These are phyloP conservation scores for Sporothrix inflata DNA, from an alignment of 2,329 filamentous ascomycete species.

Conservation along the genomic window DNA sequence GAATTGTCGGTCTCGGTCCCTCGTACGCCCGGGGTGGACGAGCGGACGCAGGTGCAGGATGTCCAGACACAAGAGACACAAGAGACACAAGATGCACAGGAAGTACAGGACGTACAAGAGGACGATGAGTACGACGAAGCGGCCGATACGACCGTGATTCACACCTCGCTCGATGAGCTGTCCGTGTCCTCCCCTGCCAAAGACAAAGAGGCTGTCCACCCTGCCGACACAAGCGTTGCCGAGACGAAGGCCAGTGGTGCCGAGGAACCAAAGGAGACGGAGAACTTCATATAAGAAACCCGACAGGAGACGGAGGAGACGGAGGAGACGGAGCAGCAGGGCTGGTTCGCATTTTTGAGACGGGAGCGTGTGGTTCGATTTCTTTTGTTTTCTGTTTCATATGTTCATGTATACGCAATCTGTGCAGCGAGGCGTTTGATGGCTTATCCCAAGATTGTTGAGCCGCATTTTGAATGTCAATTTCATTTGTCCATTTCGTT, in stretches of 20 bases:
- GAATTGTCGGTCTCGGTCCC: neutral
- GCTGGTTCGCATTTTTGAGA: neutral
- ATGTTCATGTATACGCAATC: neutral
- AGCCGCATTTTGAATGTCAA: conserved; percentile 1
- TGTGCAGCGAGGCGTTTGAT: conserved; percentile 21
- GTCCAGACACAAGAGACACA: no score
- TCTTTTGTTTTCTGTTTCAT: neutral
- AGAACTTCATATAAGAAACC: conserved; percentile 1
- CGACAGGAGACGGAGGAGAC: neutral
- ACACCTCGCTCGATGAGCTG: conserved; percentile 37
- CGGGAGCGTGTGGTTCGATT: neutral
- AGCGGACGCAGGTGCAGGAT: no score
- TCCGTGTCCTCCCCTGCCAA: neutral
- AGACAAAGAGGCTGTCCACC: neutral
- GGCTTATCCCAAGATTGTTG: conserved; percentile 16
- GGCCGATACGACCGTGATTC: conserved; percentile 36
- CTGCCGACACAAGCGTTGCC: neutral
- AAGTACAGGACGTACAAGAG: neutral
- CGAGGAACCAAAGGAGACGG: neutral
- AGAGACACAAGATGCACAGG: neutral
- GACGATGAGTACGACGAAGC: conserved; percentile 33
- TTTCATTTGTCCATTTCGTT: neutral
- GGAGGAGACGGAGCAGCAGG: neutral
- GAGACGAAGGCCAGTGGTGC: neutral
- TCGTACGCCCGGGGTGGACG: neutral